Evolutionary conservation across 2,329 filamentous ascomycete genomes (phyloP), one percentile per base, ranked within the genome.

Genomic region (Arthroderma sp.): DNA sequence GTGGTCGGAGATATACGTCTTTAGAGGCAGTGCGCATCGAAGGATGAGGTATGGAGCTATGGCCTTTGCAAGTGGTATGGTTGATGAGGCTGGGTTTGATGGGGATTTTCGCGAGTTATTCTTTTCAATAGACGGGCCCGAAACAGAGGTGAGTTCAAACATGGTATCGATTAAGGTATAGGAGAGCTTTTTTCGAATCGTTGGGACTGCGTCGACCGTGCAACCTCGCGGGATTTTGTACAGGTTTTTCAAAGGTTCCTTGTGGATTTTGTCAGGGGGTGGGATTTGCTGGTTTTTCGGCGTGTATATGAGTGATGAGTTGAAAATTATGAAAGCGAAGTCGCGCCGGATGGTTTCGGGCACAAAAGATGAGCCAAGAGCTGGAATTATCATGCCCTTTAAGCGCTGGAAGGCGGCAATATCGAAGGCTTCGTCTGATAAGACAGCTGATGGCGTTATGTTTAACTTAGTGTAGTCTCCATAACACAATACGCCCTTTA

Each of bases 1-100:
- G 58, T 95, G 89, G 61, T 98, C 91, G 3, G 87, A 84, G 38
- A 93, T 80, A 58, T 94, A 96, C 1, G 81, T 73, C 45, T 85
- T 80, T n/a, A 96, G 66, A 0, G 85, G 80, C 10, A 94, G 69
- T 0, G 84, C 86, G 8, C 83, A 79, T 2, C 91, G 80, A 1
- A 94, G 69, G 38, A 96, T 81, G 2, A 96, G 72, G 55, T 85
- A 89, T 0, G 86, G 86, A 0, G 85, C 81, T 0, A 81, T 77
- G 3, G 82, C 82, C 57, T 79, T 75, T 0, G 89, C 83, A 10
- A 96, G 77, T 8, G 77, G 71, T 36, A 75, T 62, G 47, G 71
- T 68, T 7, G 70, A 60, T 1, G 60, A 55, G 11, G 61, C 61
- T 37, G 52, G 8, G 4, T 29, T 38, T 46, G 44, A 36, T 49